phyloP scores from a whole-genome alignment of 257 asterid species.

The Petunia axillaris region DNA sequence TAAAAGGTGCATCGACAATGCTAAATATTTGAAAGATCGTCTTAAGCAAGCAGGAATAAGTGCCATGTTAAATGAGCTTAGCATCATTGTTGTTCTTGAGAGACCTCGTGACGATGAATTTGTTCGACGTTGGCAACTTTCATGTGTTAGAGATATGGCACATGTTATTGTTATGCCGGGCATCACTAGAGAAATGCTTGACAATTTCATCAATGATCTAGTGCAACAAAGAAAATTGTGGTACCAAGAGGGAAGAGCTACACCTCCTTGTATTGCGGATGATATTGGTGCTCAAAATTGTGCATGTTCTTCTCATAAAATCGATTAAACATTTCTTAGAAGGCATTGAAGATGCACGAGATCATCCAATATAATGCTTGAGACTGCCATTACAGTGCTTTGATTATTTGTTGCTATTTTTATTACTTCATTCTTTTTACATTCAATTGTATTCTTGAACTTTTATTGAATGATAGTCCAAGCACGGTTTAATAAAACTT shows the following conservation, averaged over 20 bases:
- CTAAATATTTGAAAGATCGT: conserved; percentile 27
- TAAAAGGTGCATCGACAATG: conserved; percentile 25
- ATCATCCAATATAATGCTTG: neutral
- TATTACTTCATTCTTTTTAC: neutral
- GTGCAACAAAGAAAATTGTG: neutral
- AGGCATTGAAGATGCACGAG: neutral
- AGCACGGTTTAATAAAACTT: no score
- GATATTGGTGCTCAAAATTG: conserved; percentile 28
- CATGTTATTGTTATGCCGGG: conserved; percentile 36
- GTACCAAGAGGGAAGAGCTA: neutral
- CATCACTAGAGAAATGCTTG: conserved; percentile 29
- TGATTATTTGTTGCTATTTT: neutral
- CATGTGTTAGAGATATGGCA: conserved; percentile 35
- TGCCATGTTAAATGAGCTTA: conserved; percentile 33
- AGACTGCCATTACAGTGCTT: neutral
- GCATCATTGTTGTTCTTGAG: conserved; percentile 34
- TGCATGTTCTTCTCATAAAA: conserved; percentile 7
- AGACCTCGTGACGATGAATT: conserved; percentile 30
- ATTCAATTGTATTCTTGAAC: neutral
- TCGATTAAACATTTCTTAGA: neutral
- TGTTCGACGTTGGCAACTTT: conserved; percentile 37
- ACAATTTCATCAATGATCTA: conserved; percentile 25
- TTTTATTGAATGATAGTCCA: no score
- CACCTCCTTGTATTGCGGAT: conserved; percentile 17
- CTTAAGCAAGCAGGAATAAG: conserved; percentile 28